phyloP scores from a whole-genome alignment of 2,329 filamentous ascomycete species.

The Ophiocordyceps camponoti-saundersi region DNA sequence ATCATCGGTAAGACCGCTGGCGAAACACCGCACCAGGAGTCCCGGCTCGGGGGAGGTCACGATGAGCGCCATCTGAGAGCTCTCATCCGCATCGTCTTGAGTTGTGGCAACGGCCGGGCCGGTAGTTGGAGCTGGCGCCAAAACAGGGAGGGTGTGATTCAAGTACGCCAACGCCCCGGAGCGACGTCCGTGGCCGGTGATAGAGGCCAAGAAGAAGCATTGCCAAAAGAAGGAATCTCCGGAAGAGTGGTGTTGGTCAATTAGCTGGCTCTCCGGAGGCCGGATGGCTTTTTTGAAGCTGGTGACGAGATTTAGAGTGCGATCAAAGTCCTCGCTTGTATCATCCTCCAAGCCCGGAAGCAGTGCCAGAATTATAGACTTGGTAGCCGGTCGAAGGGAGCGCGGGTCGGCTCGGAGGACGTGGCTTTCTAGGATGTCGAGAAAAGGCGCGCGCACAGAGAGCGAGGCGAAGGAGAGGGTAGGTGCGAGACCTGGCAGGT shows the following conservation, averaged over 20 bases:
- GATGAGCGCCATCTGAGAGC: constrained; percentile 38
- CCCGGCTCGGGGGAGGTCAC: constrained; percentile 83
- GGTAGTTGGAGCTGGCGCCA: constrained; percentile 7
- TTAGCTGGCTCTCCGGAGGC: constrained; percentile 29
- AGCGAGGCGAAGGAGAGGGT: constrained; percentile 91
- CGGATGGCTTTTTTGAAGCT: constrained; percentile 56
- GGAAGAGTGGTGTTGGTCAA: constrained; percentile 34
- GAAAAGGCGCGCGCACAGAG: constrained; percentile 70
- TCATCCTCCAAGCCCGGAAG: constrained; percentile 89
- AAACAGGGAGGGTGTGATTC: constrained; percentile 51
- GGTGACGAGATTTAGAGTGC: constrained; percentile 63
- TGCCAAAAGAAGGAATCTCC: constrained; percentile 94
- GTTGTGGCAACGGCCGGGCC: constrained; percentile 2
- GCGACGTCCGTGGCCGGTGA: constrained; percentile 73
- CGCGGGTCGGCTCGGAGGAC: constrained; percentile 55
- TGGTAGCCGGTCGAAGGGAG: constrained; percentile 70
- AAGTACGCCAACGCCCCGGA: constrained; percentile 81
- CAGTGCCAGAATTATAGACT: constrained; percentile 75
- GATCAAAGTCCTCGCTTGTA: constrained; percentile 91
- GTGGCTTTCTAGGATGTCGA: constrained; percentile 68
- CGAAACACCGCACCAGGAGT: constrained; percentile 77
- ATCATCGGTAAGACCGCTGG: constrained; percentile 71
- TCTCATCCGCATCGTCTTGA: constrained; percentile 4
- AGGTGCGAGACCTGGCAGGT: constrained; percentile 75
- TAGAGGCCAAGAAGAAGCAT: constrained; percentile 83